phyloP scores from a whole-genome alignment of 768 basidiomycete genomes.

The Tubosaeta sp. region DNA sequence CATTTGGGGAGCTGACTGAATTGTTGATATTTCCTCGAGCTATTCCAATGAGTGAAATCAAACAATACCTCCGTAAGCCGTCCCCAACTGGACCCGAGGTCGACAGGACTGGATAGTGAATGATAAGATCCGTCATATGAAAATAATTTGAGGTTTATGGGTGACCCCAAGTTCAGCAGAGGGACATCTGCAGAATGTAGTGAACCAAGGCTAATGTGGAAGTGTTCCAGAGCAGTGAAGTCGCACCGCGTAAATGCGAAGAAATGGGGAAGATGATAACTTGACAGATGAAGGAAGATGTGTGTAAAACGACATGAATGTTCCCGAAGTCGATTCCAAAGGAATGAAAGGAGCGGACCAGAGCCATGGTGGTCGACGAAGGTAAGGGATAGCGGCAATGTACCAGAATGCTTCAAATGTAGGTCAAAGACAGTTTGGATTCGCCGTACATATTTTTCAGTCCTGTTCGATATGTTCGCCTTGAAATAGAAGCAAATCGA shows the following conservation, averaged over 20 bases:
- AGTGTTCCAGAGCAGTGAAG: slow-evolving; percentile 7
- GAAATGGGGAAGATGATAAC: too few species aligned
- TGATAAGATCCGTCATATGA: slow-evolving; percentile 1
- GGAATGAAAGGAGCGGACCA: too few species aligned
- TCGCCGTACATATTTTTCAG: too few species aligned
- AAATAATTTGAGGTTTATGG: slow-evolving; percentile 14
- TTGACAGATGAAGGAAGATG: too few species aligned
- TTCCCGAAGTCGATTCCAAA: too few species aligned
- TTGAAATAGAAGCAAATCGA: slow-evolving; percentile 15
- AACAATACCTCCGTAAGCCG: slow-evolving; percentile 11
- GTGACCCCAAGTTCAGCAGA: slow-evolving; percentile 3
- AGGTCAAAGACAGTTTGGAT: too few species aligned
- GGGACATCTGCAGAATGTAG: not conserved
- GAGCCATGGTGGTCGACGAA: too few species aligned
- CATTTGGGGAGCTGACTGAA: slow-evolving; percentile 5
- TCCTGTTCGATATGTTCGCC: too few species aligned
- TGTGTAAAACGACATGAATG: too few species aligned
- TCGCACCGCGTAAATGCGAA: slow-evolving; percentile 13
- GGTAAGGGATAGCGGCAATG: too few species aligned
- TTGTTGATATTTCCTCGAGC: not conserved
- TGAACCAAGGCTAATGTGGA: slow-evolving; percentile 2
- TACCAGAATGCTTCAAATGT: too few species aligned
- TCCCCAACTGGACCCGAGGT: slow-evolving; percentile 5
- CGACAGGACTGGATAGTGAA: not conserved
- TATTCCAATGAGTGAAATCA: not conserved